These are phyloP conservation scores for Malus asiatica DNA, from an alignment of 306 rosid species.

Conservation along the genomic window DNA sequence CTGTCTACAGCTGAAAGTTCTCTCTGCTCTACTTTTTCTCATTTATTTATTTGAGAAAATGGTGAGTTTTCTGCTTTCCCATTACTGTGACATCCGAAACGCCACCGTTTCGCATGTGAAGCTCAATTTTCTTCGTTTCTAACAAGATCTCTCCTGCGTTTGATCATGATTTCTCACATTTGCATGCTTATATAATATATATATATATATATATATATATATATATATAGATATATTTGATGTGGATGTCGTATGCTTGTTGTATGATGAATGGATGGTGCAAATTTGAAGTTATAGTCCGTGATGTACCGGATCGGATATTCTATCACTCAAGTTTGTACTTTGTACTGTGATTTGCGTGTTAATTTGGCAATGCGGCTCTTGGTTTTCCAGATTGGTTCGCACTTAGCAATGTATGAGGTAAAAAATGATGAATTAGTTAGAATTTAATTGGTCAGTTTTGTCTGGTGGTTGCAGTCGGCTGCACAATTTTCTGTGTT, in stretches of 20 bases:
- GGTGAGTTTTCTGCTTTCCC: constrained; percentile 15
- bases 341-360: not conserved
- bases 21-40: not conserved
- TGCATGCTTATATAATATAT: not conserved
- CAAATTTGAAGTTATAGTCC: not conserved
- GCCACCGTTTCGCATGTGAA: not conserved
- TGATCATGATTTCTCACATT: not conserved
- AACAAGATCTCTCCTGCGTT: not conserved
- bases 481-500: constrained; percentile 7
- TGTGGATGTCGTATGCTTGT: not conserved
- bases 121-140: not conserved
- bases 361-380: not conserved
- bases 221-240: too few relatives aligned
- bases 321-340: not conserved
- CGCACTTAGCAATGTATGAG: too few relatives aligned
- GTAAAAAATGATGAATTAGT: not conserved
- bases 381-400: not conserved
- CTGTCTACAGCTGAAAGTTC: not conserved
- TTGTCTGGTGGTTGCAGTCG: constrained; percentile 15
- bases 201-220: too few relatives aligned
- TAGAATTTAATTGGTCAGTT: not conserved
- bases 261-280: not conserved
- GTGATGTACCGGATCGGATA: not conserved
- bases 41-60: not conserved
- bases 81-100: not conserved